Evolutionary conservation across 2,329 filamentous ascomycete genomes (phyloP).

Genomic region (Keithomyces neogunnii): DNA sequence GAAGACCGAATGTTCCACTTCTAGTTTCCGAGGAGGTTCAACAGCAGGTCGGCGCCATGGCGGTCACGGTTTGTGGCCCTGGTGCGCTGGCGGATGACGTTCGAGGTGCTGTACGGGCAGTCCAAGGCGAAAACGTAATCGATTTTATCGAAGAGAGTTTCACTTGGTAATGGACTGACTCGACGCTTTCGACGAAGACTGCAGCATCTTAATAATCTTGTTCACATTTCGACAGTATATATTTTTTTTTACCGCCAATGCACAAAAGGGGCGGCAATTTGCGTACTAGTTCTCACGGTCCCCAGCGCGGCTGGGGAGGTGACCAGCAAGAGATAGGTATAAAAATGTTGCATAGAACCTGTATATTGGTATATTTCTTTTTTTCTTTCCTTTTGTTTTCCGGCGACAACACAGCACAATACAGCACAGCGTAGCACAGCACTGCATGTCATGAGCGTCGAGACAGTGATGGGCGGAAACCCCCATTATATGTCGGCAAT

Average conservation of each 20-base stretch:
- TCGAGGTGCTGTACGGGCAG: slow-evolving; percentile 54
- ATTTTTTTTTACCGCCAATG: neutral
- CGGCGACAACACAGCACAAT: slow-evolving; percentile 1
- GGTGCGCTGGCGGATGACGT: slow-evolving; percentile 71
- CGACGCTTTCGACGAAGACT: neutral
- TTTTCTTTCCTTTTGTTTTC: neutral
- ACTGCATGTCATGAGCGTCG: neutral
- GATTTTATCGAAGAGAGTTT: slow-evolving; percentile 76
- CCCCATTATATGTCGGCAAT: no score
- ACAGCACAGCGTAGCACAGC: slow-evolving; percentile 1
- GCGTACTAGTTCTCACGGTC: neutral
- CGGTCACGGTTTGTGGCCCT: slow-evolving; percentile 72
- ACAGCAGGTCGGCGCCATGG: slow-evolving; percentile 80
- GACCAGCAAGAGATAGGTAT: slow-evolving; percentile 2
- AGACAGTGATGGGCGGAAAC: neutral
- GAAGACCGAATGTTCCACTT: slow-evolving; percentile 72
- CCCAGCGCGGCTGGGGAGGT: neutral
- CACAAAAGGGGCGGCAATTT: neutral
- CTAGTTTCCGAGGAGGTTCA: slow-evolving; percentile 76
- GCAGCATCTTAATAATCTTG: neutral
- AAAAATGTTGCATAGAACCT: slow-evolving; percentile 5
- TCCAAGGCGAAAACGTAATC: slow-evolving; percentile 55
- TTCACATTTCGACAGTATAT: neutral
- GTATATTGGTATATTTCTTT: neutral
- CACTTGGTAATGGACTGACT: slow-evolving; percentile 38